A percentile compares a stretch with the other conserved stretches of the same genome.
Evolutionary conservation across 805 yeast genomes (phyloP).

Genomic region (Candida ascalaphidarum): DNA sequence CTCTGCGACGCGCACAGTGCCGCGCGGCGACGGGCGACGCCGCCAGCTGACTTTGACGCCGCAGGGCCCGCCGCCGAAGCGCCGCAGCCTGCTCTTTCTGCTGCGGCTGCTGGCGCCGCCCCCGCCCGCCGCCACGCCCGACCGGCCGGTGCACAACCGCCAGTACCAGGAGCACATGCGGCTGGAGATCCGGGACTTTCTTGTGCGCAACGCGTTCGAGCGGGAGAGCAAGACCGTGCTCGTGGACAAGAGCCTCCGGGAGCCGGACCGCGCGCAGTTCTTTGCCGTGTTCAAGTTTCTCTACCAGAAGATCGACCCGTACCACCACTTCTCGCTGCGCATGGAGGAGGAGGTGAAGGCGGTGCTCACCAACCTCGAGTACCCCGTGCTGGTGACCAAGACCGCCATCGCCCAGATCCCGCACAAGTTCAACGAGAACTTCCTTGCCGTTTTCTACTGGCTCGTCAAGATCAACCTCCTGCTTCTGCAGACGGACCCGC

Average conservation of each 20-base stretch:
- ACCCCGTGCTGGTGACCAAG: too few species aligned
- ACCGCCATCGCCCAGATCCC: too few species aligned
- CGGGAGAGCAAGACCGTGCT: slow-evolving; percentile 65
- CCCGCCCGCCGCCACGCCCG: slow-evolving; percentile 14
- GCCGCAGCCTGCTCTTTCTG: slow-evolving; percentile 3
- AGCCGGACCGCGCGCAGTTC: slow-evolving; percentile 86
- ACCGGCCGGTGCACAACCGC: slow-evolving; percentile 71
- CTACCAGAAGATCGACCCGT: slow-evolving; percentile 72
- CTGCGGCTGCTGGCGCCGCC: slow-evolving; percentile 2
- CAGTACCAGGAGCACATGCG: slow-evolving; percentile 58
- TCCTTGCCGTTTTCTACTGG: slow-evolving; percentile 82
- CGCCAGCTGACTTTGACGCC: slow-evolving; percentile 12
- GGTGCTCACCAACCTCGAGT: slow-evolving; percentile 54
- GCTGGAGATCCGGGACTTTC: slow-evolving; percentile 58
- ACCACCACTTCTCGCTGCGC: slow-evolving; percentile 56
- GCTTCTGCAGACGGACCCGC: slow-evolving; percentile 17
- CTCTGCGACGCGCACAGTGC: slow-evolving; percentile 18
- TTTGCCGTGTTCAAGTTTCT: slow-evolving; percentile 71
- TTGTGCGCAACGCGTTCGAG: slow-evolving; percentile 60
- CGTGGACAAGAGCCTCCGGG: slow-evolving; percentile 52
- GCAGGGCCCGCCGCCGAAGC: slow-evolving; percentile 1
- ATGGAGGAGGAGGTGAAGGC: slow-evolving; percentile 71
- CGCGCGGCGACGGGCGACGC: slow-evolving; percentile 27
- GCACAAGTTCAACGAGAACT: too few species aligned
- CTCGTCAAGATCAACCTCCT: slow-evolving; percentile 46